Percentiles rank a stretch among this genome's conserved stretches.
phyloP scores from a whole-genome alignment of 1,284 basidiomycete species.

The Sporisorium graminicola region DNA sequence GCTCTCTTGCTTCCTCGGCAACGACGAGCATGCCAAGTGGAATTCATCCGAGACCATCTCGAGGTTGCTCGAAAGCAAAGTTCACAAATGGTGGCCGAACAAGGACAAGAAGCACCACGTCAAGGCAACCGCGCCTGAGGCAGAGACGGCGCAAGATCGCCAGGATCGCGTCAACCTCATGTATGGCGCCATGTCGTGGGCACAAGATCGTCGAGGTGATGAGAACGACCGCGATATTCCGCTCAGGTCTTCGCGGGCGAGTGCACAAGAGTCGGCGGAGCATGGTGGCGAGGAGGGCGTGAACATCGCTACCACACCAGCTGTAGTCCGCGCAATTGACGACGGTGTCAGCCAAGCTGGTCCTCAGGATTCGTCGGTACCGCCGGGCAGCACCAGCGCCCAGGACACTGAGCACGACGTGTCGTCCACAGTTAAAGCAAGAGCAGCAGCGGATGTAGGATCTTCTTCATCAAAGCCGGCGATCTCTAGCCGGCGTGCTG shows the following conservation, averaged over 20 bases:
- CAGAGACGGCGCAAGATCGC: conserved; percentile 44
- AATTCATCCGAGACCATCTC: conserved; percentile 40
- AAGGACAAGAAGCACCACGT: conserved; percentile 44
- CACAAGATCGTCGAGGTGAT: conserved; percentile 24
- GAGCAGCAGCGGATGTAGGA: neutral
- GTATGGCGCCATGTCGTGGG: conserved; percentile 55
- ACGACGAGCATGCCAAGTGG: conserved; percentile 51
- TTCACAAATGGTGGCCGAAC: conserved; percentile 40
- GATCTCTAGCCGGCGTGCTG: conserved; percentile 10
- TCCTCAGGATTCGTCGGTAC: conserved; percentile 34
- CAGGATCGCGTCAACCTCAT: conserved; percentile 43
- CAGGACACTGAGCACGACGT: conserved; percentile 27
- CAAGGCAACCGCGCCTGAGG: conserved; percentile 32
- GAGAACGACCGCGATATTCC: conserved; percentile 19
- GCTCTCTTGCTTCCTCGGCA: conserved; percentile 47
- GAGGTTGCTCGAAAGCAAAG: conserved; percentile 47
- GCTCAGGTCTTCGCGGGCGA: conserved; percentile 5
- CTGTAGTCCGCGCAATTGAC: conserved; percentile 14
- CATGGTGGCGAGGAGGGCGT: neutral
- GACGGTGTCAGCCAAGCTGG: conserved; percentile 22
- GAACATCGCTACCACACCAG: conserved; percentile 5
- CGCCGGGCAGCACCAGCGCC: conserved; percentile 33
- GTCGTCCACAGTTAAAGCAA: neutral
- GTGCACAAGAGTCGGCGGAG: neutral
- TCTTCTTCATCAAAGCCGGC: neutral